Evolutionary conservation across 164 flowering plant species (phyloP), one percentile per base, ranked within the genome.

Genomic region (Tetracentron sinense): DNA sequence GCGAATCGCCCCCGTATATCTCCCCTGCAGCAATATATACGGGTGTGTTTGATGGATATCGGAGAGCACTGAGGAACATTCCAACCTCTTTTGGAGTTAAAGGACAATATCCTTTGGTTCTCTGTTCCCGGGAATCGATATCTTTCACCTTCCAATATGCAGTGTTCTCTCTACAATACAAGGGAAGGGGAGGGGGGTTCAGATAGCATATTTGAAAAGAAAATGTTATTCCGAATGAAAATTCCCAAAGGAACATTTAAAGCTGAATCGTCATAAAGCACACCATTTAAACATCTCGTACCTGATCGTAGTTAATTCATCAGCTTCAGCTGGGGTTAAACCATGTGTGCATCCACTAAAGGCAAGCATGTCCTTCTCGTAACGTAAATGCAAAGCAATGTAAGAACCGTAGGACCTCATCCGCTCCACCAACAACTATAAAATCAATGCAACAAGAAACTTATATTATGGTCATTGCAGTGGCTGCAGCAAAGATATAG

Each of bases 301-400:
- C 99, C 99, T 87, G 53, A 94, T 89, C 42, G 30, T 70, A 74
- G 81, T 81, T 35, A 94, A 78, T 65, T 94, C 99, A 55, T 85
- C 88, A 50, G 97, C 95, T 79, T 94, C 99, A 57, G 65, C 78
- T 8, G 77, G 54, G 67, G 96, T 83, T 70, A 94, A 77, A 73
- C 76, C 96, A 76, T 89, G 89, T 7, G 95, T 87, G 83, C 99
- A 94, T 59, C 99, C 99, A 83, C 96, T 94, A 72, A 89, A 94
- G 20, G 99, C 90, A 72, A 94, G 97, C 96, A 94, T 84, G 68
- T 94, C 99, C 61, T 94, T 91, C 77, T 94, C 99, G 76, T 76
- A 94, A 63, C 99, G 84, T 62, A 94, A 72, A 80, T 94, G 99
- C 62, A 94, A 72, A 69, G 99, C 95, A 67, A 94, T 89, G 59